Conservation (phyloP, 148 eudicot species). For the Rhododendron ovatum region DNA sequence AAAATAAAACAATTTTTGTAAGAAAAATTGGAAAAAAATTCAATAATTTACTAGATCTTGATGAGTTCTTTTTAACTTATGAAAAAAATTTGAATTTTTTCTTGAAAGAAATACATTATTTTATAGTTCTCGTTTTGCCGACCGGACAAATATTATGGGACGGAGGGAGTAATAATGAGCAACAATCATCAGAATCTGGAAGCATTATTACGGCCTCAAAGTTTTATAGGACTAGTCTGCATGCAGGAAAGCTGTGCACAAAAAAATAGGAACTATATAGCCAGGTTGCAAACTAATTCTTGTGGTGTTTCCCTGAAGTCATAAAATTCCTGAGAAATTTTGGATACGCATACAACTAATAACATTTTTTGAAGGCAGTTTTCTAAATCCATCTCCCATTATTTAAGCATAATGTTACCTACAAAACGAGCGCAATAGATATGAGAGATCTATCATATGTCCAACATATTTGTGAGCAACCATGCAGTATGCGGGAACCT, state of each 20-base stretch:
- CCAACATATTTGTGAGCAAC: neutral
- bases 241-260: neutral
- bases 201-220: neutral
- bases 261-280: neutral
- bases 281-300: neutral
- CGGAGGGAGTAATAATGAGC: too few relatives aligned
- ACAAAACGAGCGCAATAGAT: neutral
- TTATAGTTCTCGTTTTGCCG: too few relatives aligned
- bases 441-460: neutral
- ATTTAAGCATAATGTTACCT: neutral
- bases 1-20: too few relatives aligned
- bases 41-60: too few relatives aligned
- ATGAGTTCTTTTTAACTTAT: too few relatives aligned
- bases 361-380: neutral
- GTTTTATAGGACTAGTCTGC: neutral
- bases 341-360: neutral
- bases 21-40: too few relatives aligned
- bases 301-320: neutral
- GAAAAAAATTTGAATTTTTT: too few relatives aligned
- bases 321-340: neutral
- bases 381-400: neutral
- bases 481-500: neutral
- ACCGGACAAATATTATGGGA: too few relatives aligned
- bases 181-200: neutral
- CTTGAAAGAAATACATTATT: too few relatives aligned